Base-by-base conservation (phyloP, 805 yeast genomes). In the Millerozyma acaciae region DNA sequence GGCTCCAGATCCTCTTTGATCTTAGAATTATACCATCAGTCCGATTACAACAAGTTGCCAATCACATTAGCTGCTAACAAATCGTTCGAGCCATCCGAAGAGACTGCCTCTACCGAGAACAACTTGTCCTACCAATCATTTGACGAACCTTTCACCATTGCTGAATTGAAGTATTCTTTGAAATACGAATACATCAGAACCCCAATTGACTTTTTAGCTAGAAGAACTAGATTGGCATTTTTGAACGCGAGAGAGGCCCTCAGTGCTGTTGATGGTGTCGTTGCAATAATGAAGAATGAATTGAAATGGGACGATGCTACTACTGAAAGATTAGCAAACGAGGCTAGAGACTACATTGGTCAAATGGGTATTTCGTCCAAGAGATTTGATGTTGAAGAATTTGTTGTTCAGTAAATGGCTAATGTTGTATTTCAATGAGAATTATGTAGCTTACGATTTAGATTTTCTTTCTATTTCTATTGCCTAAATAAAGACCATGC, bases 191-290 rank as follows among this genome's bases (percentile, higher is more conserved):
- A 87, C 59, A 78, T 86, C 26, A 75, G 94, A 65, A 84, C 89
- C 8, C 94, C 96, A 29, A 66, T 81, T 37, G 97, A 89, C 61
- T 87, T 89, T 70, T 70, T 89, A 45, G 86, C 95, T 36, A 83
- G 97, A 71, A 82, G 97, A 72, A 80, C 90, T 34, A 79, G 97
- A 63, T 78, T 86, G 56, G 95, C 96, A 3, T 90, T 88, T 68
- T 70, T 89, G 55, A 89, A 89, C 63, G 85, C 93, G 26, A 78
- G 78, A 57, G 87, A 83, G 44, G 96, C 97, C 9, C 64, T 79
- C 43, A 70, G 65, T 32, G 84, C 94, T 10, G 79, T 89, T 36
- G 94, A 87, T 42, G 83, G 81, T 42, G 95, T 90, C 23, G 88
- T 84, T 32, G 83, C 84, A 47, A 73, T 86, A 43, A 84, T 89